Evolutionary conservation across 140 eudicot genomes (phyloP).

Genomic region (Ambrosia hybrid): DNA sequence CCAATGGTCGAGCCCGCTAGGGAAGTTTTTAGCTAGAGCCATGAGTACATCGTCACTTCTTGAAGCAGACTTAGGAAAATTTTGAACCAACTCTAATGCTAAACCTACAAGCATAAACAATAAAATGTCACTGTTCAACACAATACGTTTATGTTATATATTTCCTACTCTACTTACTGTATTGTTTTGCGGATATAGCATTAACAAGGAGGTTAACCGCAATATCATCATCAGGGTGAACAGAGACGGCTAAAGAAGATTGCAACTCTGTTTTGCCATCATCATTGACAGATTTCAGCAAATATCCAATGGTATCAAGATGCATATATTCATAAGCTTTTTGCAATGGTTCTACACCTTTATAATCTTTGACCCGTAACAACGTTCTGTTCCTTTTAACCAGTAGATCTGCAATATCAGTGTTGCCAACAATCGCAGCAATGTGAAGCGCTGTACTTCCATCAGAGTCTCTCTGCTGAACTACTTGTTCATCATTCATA

Average conservation of each 20-base stretch:
- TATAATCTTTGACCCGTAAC: too few relatives aligned
- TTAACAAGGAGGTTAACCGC: slow-evolving; percentile 7
- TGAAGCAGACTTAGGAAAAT: neutral
- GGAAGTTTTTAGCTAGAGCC: slow-evolving; percentile 18
- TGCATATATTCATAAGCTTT: neutral
- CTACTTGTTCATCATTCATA: too few relatives aligned
- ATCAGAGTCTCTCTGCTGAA: too few relatives aligned
- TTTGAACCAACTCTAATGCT: neutral
- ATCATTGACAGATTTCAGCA: slow-evolving; percentile 1
- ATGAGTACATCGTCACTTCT: neutral
- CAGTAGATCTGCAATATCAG: too few relatives aligned
- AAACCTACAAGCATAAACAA: neutral
- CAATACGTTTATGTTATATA: neutral
- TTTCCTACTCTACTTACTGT: neutral
- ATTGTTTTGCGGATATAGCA: slow-evolving; percentile 18
- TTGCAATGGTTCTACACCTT: too few relatives aligned
- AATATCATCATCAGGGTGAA: neutral
- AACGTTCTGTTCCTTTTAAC: too few relatives aligned
- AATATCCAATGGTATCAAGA: slow-evolving; percentile 5
- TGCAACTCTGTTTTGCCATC: neutral
- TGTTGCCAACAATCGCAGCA: too few relatives aligned
- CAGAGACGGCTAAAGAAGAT: too few relatives aligned
- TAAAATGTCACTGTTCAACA: too few relatives aligned
- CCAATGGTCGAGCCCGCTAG: neutral
- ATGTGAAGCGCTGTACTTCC: too few relatives aligned